These are phyloP conservation scores for Eucalyptus pauciflora DNA, from an alignment of 345 rosid species.

Conservation along the genomic window DNA sequence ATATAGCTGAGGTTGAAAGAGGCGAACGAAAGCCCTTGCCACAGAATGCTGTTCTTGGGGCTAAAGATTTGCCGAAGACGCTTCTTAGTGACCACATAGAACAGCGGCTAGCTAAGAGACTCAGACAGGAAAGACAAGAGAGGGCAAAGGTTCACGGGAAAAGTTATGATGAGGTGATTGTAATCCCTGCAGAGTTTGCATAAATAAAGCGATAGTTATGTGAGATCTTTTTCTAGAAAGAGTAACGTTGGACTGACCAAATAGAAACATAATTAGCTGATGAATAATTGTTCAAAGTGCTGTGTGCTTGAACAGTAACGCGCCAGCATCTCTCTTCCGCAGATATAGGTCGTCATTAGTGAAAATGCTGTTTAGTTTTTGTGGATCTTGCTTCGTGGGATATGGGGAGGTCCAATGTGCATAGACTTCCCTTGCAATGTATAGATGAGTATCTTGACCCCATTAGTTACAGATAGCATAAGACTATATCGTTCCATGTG, in stretches of 20 bases:
- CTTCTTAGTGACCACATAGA: slow-evolving; percentile 96
- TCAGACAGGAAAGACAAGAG: slow-evolving; percentile 72
- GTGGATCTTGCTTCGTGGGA: neutral
- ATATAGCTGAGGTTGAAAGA: slow-evolving; percentile 72
- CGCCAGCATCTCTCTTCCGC: neutral
- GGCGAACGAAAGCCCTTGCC: slow-evolving; percentile 91
- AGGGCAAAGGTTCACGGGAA: slow-evolving; percentile 77
- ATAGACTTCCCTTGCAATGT: neutral
- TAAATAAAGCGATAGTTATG: neutral
- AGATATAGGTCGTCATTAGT: neutral
- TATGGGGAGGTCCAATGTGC: neutral
- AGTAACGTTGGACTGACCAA: neutral
- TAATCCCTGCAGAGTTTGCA: neutral
- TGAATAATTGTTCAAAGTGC: neutral
- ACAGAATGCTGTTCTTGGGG: slow-evolving; percentile 97
- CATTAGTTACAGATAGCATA: neutral
- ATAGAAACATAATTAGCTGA: neutral
- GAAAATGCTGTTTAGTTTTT: neutral
- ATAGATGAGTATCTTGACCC: neutral
- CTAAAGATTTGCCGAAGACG: slow-evolving; percentile 91
- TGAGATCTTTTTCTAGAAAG: neutral
- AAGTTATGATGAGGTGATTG: slow-evolving; percentile 78
- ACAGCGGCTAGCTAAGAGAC: slow-evolving; percentile 59
- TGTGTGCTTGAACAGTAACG: neutral
- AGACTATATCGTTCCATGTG: neutral